A percentile compares a stretch with the other conserved stretches of the same genome.
Evolutionary conservation across 768 basidiomycete genomes (phyloP).

Genomic region (Lactifluus volemus): DNA sequence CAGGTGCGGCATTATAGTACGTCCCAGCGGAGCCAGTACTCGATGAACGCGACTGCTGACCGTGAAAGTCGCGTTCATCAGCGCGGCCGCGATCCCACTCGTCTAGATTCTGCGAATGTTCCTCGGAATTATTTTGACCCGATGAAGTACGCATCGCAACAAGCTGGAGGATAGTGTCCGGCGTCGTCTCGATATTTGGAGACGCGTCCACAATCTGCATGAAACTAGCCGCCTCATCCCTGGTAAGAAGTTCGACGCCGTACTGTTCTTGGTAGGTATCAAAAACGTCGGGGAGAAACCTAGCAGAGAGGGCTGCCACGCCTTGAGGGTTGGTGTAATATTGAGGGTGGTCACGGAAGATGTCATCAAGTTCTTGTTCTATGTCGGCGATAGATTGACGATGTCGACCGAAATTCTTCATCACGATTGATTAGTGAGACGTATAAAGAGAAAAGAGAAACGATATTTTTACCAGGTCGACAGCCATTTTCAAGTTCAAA

Average conservation of each 20-base stretch:
- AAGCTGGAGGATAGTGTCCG: constrained; percentile 51
- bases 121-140: constrained; percentile 13
- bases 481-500: constrained; percentile 7
- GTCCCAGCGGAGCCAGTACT: constrained; percentile 46
- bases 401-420: constrained; percentile 41
- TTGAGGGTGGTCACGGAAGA: constrained; percentile 59
- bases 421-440: neutral
- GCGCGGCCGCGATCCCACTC: constrained; percentile 36
- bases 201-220: constrained; percentile 46
- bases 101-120: constrained; percentile 14
- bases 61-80: constrained; percentile 25
- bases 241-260: constrained; percentile 53
- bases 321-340: constrained; percentile 49
- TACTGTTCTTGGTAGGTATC: constrained; percentile 52
- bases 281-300: constrained; percentile 63
- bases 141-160: constrained; percentile 37
- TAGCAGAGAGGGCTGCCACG: constrained; percentile 59
- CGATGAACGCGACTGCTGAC: constrained; percentile 40
- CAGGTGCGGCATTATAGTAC: constrained; percentile 24
- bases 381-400: constrained; percentile 66
- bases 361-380: constrained; percentile 54
- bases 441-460: neutral
- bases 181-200: constrained; percentile 60
- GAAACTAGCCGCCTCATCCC: constrained; percentile 54
- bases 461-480: constrained; percentile 4